phyloP scores from a whole-genome alignment of 2,329 filamentous ascomycete genomes.

The Aspergillus uvarum region DNA sequence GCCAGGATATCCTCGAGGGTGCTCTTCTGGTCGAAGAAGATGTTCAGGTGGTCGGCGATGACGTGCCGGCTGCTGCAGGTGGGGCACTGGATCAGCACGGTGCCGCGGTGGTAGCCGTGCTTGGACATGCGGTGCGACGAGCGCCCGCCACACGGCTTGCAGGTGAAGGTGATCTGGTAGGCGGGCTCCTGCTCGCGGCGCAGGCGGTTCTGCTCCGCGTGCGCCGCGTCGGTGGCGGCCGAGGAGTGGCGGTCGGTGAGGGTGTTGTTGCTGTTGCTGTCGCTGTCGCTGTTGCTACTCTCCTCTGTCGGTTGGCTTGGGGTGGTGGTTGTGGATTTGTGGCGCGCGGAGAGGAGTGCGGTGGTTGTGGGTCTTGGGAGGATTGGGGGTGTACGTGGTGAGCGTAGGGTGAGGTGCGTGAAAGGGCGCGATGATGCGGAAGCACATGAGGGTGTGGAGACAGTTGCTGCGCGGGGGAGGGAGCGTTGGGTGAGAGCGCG shows the following conservation, averaged over 20 bases:
- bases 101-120: conserved; percentile 91
- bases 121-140: conserved; percentile 87
- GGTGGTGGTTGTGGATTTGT: conserved; percentile 9
- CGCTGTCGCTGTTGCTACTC: no score
- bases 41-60: conserved; percentile 83
- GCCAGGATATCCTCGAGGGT: conserved; percentile 47
- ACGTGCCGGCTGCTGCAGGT: conserved; percentile 82
- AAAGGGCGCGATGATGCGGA: conserved; percentile 21
- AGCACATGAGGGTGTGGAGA: conserved; percentile 9
- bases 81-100: conserved; percentile 85
- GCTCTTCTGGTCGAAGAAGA: conserved; percentile 47
- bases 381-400: conserved; percentile 3
- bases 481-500: conserved; percentile 18
- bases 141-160: conserved; percentile 75
- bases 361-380: neutral
- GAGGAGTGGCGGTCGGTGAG: conserved; percentile 35
- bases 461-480: conserved; percentile 14
- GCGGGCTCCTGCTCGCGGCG: conserved; percentile 57
- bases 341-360: neutral
- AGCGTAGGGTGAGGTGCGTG: conserved; percentile 21
- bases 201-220: conserved; percentile 36
- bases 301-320: conserved; percentile 3
- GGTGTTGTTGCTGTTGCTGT: conserved; percentile 1
- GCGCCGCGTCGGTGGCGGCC: conserved; percentile 31
- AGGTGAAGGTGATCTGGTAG: conserved; percentile 90